Conservation (phyloP, 1,284 basidiomycete genomes). For the Ceratobasidium sp. region DNA sequence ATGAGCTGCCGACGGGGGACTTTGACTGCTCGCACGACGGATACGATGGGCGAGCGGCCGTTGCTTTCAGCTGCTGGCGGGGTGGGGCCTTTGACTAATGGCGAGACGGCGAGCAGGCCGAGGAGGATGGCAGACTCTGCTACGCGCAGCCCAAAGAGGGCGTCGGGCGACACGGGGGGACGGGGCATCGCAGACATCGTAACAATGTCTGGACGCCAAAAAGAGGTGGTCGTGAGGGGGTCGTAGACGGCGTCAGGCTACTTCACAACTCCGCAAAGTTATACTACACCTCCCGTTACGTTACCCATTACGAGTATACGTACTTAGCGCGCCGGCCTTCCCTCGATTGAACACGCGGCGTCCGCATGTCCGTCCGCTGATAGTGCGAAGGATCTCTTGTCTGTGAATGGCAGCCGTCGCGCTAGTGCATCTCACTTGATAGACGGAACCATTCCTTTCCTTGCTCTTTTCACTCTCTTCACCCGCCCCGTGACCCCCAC, state of each 20-base stretch:
- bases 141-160: slow-evolving; percentile 20
- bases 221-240: slow-evolving; percentile 15
- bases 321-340: background rate
- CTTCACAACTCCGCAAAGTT: slow-evolving; percentile 9
- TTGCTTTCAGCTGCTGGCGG: slow-evolving; percentile 5
- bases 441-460: background rate
- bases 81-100: slow-evolving; percentile 23
- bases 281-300: too few species aligned
- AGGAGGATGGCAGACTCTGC: slow-evolving; percentile 26
- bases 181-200: background rate
- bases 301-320: too few species aligned
- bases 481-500: too few species aligned
- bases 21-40: slow-evolving; percentile 36
- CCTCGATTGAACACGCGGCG: background rate
- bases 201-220: too few species aligned
- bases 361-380: slow-evolving; percentile 21
- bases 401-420: too few species aligned
- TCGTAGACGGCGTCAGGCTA: background rate
- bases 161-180: background rate
- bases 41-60: slow-evolving; percentile 20
- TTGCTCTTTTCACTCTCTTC: background rate
- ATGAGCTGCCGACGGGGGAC: slow-evolving; percentile 78
- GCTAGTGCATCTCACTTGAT: too few species aligned
- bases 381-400: too few species aligned
- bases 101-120: slow-evolving; percentile 16